phyloP scores from a whole-genome alignment of 805 yeast species.

The Saccharomycopsis lassenensis region DNA sequence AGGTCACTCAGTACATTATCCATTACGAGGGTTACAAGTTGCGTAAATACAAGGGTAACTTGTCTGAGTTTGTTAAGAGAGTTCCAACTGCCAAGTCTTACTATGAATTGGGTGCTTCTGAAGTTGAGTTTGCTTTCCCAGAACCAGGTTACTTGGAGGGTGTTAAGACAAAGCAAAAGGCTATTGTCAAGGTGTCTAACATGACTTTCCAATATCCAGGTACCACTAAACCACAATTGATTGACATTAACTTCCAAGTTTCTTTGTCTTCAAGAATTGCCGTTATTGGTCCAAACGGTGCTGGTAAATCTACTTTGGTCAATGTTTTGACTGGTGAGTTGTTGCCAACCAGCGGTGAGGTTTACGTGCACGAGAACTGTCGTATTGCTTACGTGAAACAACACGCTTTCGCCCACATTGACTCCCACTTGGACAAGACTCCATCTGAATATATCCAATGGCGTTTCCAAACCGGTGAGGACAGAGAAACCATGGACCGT shows the following conservation, averaged over 20 bases:
- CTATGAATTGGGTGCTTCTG: slow-evolving; percentile 98
- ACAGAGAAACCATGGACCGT: slow-evolving; percentile 99
- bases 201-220: slow-evolving; percentile 99
- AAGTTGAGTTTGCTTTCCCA: slow-evolving; percentile 94
- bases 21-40: slow-evolving; percentile 99
- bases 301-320: slow-evolving; percentile 98
- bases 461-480: slow-evolving; percentile 99
- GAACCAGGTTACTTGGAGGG: slow-evolving; percentile 99
- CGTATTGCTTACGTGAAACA: slow-evolving; percentile 99
- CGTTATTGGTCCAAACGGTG: slow-evolving; percentile 99
- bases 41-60: slow-evolving; percentile 99
- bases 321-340: slow-evolving; percentile 99
- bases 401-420: slow-evolving; percentile 99
- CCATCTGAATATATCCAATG: slow-evolving; percentile 99
- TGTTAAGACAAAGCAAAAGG: slow-evolving; percentile 99
- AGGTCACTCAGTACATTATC: slow-evolving; percentile 94
- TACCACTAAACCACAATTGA: slow-evolving; percentile 90
- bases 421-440: slow-evolving; percentile 96
- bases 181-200: slow-evolving; percentile 94
- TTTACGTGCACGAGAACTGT: slow-evolving; percentile 98
- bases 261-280: slow-evolving; percentile 99
- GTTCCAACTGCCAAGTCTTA: slow-evolving; percentile 98
- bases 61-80: slow-evolving; percentile 96
- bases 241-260: slow-evolving; percentile 94
- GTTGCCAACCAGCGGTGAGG: slow-evolving; percentile 96